phyloP scores from a whole-genome alignment of 1,139 yeast genomes.

The Debaryomyces psychrophilus region DNA sequence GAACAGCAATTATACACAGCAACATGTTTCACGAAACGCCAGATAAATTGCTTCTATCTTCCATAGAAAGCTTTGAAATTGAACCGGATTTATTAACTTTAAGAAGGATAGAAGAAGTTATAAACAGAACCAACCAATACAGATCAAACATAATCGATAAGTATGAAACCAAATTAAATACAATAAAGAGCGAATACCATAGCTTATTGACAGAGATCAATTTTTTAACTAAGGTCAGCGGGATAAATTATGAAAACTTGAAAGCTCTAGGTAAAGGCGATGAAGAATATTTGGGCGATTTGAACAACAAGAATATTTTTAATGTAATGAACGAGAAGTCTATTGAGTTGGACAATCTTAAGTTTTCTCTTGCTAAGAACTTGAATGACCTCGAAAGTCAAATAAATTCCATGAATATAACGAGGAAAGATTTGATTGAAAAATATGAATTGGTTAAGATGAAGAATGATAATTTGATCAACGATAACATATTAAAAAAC shows the following conservation, averaged over 20 bases:
- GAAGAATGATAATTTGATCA: conserved; percentile 28
- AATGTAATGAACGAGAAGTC: conserved; percentile 32
- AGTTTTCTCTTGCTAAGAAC: conserved; percentile 57
- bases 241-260: conserved; percentile 19
- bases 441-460: conserved; percentile 26
- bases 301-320: conserved; percentile 28
- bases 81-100: conserved; percentile 56
- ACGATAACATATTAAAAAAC: conserved; percentile 26
- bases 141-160: conserved; percentile 30
- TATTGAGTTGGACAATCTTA: conserved; percentile 48
- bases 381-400: conserved; percentile 59
- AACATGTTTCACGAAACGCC: conserved; percentile 37
- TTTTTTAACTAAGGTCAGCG: conserved; percentile 25
- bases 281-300: conserved; percentile 7
- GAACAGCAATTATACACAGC: neutral
- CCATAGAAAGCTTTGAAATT: conserved; percentile 52
- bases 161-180: conserved; percentile 22
- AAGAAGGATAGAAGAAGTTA: conserved; percentile 48
- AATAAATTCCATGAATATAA: conserved; percentile 50
- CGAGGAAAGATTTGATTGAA: conserved; percentile 43
- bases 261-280: conserved; percentile 13
- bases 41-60: conserved; percentile 40
- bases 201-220: conserved; percentile 28
- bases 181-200: conserved; percentile 23
- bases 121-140: conserved; percentile 30